These are phyloP conservation scores for Xylaria acuta DNA, from an alignment of 495 filamentous ascomycete genomes.

Conservation along the genomic window DNA sequence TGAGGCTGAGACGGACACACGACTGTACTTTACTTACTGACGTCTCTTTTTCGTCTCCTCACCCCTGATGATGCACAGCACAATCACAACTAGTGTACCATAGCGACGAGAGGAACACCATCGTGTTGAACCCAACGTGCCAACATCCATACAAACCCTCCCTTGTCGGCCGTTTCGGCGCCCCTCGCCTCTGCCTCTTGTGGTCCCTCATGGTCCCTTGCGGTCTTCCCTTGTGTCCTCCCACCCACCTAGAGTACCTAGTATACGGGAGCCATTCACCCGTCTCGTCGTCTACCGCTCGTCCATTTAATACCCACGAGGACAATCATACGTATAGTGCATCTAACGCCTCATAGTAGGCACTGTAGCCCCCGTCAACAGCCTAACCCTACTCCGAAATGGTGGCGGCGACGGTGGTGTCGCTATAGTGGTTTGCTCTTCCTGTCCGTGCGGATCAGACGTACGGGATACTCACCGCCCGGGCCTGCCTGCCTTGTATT, in stretches of 20 bases:
- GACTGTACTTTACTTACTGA: not conserved
- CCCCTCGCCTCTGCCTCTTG: not conserved
- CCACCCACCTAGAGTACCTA: not conserved
- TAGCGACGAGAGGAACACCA: not conserved
- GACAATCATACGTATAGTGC: not conserved
- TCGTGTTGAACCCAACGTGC: not conserved
- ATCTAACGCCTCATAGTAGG: not conserved
- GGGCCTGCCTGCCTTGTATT: not conserved
- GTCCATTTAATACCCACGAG: not conserved
- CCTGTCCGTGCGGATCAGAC: not conserved
- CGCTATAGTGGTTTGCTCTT: constrained; percentile 8
- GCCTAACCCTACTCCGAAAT: not conserved
- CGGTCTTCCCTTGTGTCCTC: not conserved
- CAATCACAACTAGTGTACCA: not conserved
- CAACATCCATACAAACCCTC: not conserved
- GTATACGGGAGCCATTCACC: not conserved
- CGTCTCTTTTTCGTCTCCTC: not conserved
- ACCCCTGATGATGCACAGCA: not conserved
- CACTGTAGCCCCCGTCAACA: not conserved
- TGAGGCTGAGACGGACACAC: not conserved
- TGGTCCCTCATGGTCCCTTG: not conserved
- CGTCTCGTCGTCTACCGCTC: not conserved
- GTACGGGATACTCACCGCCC: not conserved
- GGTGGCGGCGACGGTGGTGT: not conserved
- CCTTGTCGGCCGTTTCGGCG: too few relatives aligned